Conservation (phyloP, 2,329 filamentous ascomycete species). For the Scedosporium boydii region DNA sequence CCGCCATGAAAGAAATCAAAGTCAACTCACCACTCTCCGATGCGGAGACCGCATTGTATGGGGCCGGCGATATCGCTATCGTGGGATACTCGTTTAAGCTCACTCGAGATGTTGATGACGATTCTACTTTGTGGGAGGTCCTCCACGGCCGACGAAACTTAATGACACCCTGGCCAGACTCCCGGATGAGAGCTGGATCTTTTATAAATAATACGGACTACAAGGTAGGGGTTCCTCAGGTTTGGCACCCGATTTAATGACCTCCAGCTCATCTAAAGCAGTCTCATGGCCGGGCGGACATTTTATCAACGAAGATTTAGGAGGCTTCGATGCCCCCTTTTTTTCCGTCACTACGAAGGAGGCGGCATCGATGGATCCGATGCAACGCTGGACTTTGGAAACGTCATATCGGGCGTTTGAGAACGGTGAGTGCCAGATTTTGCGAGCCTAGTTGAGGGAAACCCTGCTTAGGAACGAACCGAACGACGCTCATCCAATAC, state of each 20-base stretch:
- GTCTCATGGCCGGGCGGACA: constrained; percentile 13
- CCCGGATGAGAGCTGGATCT: constrained; percentile 18
- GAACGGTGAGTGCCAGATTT: constrained; percentile 9
- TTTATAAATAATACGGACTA: constrained; percentile 2
- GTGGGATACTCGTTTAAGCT: constrained; percentile 28
- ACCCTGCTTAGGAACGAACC: not conserved
- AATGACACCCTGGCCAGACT: constrained; percentile 22
- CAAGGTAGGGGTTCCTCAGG: not conserved
- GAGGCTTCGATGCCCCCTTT: constrained; percentile 16
- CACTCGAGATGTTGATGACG: constrained; percentile 22
- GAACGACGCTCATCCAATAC: not conserved
- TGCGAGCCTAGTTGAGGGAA: not conserved
- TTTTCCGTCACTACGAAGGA: constrained; percentile 14
- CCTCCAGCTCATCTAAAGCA: not conserved
- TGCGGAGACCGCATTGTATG: too few relatives aligned
- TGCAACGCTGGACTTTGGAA: constrained; percentile 17
- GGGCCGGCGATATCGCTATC: constrained; percentile 18
- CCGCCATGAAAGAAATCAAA: too few relatives aligned
- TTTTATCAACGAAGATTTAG: constrained; percentile 17
- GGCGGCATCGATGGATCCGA: constrained; percentile 17
- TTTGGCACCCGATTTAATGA: not conserved
- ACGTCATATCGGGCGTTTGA: constrained; percentile 17
- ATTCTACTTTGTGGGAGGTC: constrained; percentile 22
- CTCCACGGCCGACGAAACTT: constrained; percentile 20
- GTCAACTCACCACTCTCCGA: not conserved